Evolutionary conservation across 148 eudicot species (phyloP).

Genomic region (Nepenthes mirabilis): DNA sequence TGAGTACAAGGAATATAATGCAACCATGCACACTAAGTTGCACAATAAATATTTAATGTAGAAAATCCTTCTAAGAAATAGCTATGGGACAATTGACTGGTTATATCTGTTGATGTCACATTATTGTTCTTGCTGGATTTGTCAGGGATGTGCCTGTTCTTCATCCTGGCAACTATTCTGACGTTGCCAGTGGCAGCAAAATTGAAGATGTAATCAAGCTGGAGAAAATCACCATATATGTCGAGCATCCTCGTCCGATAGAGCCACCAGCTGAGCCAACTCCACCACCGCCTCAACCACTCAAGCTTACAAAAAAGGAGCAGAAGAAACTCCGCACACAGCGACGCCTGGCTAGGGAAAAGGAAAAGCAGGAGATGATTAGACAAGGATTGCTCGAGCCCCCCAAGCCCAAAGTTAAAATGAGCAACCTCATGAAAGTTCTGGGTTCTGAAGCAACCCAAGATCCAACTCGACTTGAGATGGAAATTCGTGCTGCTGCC

Average conservation of each 20-base stretch:
- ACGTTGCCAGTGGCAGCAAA: constrained; percentile 22
- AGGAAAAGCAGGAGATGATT: constrained; percentile 92
- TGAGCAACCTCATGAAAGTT: constrained; percentile 96
- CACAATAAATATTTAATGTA: no score
- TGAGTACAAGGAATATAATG: no score
- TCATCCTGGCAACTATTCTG: constrained; percentile 39
- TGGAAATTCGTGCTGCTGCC: constrained; percentile 83
- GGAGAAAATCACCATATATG: constrained; percentile 78
- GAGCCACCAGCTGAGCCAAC: constrained; percentile 90
- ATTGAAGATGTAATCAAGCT: constrained; percentile 44
- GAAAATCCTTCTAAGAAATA: no score
- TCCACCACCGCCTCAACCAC: constrained; percentile 89
- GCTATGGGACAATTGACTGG: no score
- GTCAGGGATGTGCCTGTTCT: constrained; percentile 82
- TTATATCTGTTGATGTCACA: neutral
- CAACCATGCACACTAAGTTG: no score
- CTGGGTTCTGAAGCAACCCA: constrained; percentile 96
- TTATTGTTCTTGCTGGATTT: constrained; percentile 8
- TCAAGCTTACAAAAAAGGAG: constrained; percentile 89
- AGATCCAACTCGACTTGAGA: constrained; percentile 83
- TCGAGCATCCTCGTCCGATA: constrained; percentile 85
- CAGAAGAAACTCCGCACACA: constrained; percentile 93
- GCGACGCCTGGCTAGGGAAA: constrained; percentile 68
- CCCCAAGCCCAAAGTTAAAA: constrained; percentile 83
- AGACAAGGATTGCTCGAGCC: constrained; percentile 88